A percentile compares a stretch with the other conserved stretches of the same genome.
Evolutionary conservation across 495 filamentous ascomycete genomes (phyloP).

Genomic region (Penicillium herquei): DNA sequence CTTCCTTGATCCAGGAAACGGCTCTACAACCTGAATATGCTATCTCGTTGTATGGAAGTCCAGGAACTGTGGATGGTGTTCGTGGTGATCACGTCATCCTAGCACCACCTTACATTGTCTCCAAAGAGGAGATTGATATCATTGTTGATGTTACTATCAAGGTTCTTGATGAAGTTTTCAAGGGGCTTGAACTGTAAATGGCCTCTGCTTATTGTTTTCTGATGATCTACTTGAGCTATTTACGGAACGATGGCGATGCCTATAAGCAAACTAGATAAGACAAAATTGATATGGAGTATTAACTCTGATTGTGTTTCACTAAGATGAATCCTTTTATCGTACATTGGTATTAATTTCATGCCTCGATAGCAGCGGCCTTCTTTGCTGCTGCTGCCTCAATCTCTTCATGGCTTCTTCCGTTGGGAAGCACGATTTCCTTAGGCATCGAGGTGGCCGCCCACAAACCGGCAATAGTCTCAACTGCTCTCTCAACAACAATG

Average conservation of each 20-base stretch:
- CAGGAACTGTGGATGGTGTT: constrained; percentile 65
- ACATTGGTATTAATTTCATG: constrained; percentile 25
- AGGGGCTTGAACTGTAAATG: constrained; percentile 7
- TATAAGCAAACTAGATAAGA: no score
- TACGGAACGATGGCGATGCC: no score
- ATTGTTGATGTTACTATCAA: constrained; percentile 48
- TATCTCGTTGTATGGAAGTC: constrained; percentile 68
- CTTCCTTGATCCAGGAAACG: constrained; percentile 51
- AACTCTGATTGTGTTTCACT: no score
- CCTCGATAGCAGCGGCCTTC: constrained; percentile 27
- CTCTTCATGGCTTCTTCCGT: constrained; percentile 17
- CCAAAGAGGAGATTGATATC: constrained; percentile 57
- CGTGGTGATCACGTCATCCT: constrained; percentile 74
- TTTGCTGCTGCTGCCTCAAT: constrained; percentile 12
- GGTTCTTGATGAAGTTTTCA: constrained; percentile 37
- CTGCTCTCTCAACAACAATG: constrained; percentile 84
- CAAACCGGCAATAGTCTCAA: constrained; percentile 85
- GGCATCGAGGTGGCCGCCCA: constrained; percentile 44
- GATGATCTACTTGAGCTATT: no score
- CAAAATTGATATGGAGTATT: no score
- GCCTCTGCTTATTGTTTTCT: no score
- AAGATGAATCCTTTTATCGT: constrained; percentile 16
- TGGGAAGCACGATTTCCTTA: constrained; percentile 17
- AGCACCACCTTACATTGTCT: constrained; percentile 71
- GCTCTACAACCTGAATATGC: constrained; percentile 51